Evolutionary conservation across 768 basidiomycete genomes (phyloP), one percentile per base, ranked within the genome.

Genomic region (Boletus insuetus): DNA sequence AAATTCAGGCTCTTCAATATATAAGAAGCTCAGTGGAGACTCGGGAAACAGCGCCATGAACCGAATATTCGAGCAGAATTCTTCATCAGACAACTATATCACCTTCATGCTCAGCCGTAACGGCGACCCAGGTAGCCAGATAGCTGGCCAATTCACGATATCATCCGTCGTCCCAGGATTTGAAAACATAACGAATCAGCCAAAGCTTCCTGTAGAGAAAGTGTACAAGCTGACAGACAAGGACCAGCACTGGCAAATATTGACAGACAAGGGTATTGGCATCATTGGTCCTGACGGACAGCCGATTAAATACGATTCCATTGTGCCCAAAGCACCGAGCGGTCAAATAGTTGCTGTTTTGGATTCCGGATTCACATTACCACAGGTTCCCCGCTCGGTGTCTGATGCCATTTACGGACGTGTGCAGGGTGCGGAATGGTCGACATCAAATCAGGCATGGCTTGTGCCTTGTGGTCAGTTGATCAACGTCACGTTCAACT

Each of bases 381-480:
- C 86, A 40, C 87, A 90, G 71, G 86, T 89, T 35, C 86, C 86
- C 10, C 84, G 87, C 31, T 74, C 77, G n/a, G 77, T 91, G 57
- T 82, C 88, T 6, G 87, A 92, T 59, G 86, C 86, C 19, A 90
- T 92, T 58, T 92, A 92, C 62, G 86, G 89, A 12, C 82, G 87
- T 38, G 86, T 91, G 11, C 81, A 79, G 53, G 89, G 86, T 31
- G 89, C 91, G 10, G 76, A 77, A 48, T 91, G 85, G 69, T 83
- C 85, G 59, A 58, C 74, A 10, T 62, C 69, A 8, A 77, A 74
- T 39, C 75, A 82, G 55, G 77, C 81, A 54, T 92, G 91, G 91
- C 78, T 81, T 2, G 70, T 92, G 0, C 91, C 90, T 3, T 92
- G 90, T 64, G 81, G 78, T 6, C 87, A 90, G 69, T 71, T 82